phyloP scores from a whole-genome alignment of 1,284 basidiomycete species.

The Cystobasidiaceae sp. region DNA sequence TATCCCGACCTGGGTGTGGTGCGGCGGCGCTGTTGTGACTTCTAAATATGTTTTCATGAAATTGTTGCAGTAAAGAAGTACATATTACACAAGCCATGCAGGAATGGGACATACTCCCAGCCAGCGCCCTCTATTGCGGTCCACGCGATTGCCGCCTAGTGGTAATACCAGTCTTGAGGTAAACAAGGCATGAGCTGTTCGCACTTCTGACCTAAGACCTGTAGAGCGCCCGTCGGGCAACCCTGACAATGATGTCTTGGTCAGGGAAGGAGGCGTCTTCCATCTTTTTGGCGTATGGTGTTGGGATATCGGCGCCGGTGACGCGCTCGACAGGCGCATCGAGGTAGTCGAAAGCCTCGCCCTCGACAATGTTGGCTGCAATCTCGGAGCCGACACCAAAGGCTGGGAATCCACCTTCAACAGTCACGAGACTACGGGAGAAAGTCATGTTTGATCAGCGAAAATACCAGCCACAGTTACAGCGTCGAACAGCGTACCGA shows the following conservation, averaged over 20 bases:
- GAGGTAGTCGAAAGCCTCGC: conserved; percentile 81
- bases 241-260: conserved; percentile 77
- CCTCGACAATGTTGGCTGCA: conserved; percentile 59
- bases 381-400: conserved; percentile 99
- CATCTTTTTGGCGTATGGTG: conserved; percentile 84
- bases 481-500: conserved; percentile 53
- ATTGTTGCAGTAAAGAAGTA: too few relatives aligned
- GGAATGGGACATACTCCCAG: too few relatives aligned
- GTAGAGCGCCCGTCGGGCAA: conserved; percentile 81
- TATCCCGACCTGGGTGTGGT: too few relatives aligned
- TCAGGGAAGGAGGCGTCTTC: conserved; percentile 89
- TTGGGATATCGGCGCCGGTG: conserved; percentile 92
- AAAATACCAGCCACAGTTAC: not conserved
- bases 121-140: too few relatives aligned
- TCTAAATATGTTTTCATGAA: too few relatives aligned
- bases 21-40: too few relatives aligned
- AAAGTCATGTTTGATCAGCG: too few relatives aligned
- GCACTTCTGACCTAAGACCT: conserved; percentile 32
- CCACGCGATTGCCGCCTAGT: too few relatives aligned
- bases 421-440: conserved; percentile 67
- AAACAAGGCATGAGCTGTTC: not conserved
- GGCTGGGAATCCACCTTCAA: conserved; percentile 96
- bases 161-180: too few relatives aligned
- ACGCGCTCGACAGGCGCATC: conserved; percentile 97
- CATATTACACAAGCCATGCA: too few relatives aligned